These are phyloP conservation scores for Sclerotinia sclerotiorum DNA, from an alignment of 2,329 filamentous ascomycete genomes.

Conservation along the genomic window DNA sequence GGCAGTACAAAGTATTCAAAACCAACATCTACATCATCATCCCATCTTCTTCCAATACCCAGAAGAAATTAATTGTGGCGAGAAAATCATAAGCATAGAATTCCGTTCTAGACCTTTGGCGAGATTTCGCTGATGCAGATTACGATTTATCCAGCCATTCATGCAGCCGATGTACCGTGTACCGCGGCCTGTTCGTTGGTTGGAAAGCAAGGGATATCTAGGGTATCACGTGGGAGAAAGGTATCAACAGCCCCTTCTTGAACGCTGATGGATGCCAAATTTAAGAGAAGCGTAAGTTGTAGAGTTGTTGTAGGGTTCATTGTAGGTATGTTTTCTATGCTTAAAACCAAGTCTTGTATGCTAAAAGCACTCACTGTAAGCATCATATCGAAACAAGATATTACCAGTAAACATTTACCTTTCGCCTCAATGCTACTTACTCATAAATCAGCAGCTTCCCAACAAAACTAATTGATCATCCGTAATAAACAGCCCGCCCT, in stretches of 20 bases:
- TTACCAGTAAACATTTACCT: too few species aligned
- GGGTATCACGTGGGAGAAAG: not conserved
- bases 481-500: too few species aligned
- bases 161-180: not conserved
- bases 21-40: not conserved
- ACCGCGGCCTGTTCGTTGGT: not conserved
- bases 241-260: not conserved
- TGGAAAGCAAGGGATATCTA: not conserved
- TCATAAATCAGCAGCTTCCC: too few species aligned
- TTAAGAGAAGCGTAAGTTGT: not conserved
- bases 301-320: too few species aligned
- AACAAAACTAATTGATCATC: too few species aligned
- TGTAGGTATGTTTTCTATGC: too few species aligned
- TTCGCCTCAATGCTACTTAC: too few species aligned
- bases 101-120: not conserved
- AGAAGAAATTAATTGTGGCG: constrained; percentile 4
- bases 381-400: too few species aligned
- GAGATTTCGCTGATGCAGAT: not conserved
- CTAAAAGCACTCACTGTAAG: too few species aligned
- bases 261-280: not conserved
- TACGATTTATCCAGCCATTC: not conserved
- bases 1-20: not conserved
- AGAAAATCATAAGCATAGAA: constrained; percentile 4
- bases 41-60: not conserved
- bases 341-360: too few species aligned